Evolutionary conservation across 805 yeast genomes (phyloP).

Genomic region (Candida piceae): DNA sequence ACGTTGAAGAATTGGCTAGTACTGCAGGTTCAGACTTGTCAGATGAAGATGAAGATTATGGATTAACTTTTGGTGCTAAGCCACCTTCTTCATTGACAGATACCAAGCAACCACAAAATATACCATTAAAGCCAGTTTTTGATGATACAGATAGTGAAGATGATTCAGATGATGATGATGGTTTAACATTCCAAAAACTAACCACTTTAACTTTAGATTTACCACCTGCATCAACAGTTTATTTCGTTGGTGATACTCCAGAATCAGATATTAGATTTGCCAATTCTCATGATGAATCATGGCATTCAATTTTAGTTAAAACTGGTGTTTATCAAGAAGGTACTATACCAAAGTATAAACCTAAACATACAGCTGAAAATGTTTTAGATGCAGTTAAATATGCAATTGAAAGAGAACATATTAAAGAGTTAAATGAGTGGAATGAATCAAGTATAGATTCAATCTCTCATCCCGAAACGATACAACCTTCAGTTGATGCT

Average conservation of each 20-base stretch:
- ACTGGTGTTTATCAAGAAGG: slow-evolving; percentile 86
- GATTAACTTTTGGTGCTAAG: slow-evolving; percentile 15
- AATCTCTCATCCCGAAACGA: slow-evolving; percentile 9
- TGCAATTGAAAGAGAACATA: slow-evolving; percentile 79
- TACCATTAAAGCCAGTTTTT: slow-evolving; percentile 19
- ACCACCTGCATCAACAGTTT: slow-evolving; percentile 82
- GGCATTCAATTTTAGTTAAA: slow-evolving; percentile 81
- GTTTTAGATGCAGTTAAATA: slow-evolving; percentile 79
- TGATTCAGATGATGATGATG: slow-evolving; percentile 35
- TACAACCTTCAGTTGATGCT: slow-evolving; percentile 44
- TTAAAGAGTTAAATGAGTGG: slow-evolving; percentile 70
- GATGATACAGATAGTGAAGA: slow-evolving; percentile 29
- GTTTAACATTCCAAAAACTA: slow-evolving; percentile 41
- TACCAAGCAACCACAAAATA: not conserved
- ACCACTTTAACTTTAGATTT: slow-evolving; percentile 46
- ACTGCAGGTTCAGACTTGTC: slow-evolving; percentile 16
- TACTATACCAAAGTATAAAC: slow-evolving; percentile 71
- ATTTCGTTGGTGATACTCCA: slow-evolving; percentile 88
- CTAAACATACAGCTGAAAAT: slow-evolving; percentile 66
- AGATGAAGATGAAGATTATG: slow-evolving; percentile 22
- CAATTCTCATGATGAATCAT: slow-evolving; percentile 75
- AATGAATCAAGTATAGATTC: slow-evolving; percentile 35
- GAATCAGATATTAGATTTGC: slow-evolving; percentile 87
- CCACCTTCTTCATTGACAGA: slow-evolving; percentile 1
- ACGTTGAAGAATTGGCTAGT: slow-evolving; percentile 43